phyloP scores from a whole-genome alignment of 306 rosid species.

The Benincasa hispida region DNA sequence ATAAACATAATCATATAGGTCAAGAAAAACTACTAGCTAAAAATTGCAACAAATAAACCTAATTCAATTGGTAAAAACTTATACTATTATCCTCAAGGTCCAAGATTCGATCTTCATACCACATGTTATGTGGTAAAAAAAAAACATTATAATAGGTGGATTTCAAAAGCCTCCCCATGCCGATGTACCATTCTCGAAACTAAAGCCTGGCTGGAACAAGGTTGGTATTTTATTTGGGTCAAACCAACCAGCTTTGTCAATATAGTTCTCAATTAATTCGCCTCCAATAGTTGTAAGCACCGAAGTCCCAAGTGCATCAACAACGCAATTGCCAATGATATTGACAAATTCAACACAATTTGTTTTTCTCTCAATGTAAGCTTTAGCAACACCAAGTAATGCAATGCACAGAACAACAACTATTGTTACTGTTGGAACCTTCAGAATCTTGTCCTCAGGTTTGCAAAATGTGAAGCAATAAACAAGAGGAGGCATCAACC shows the following conservation, averaged over 20 bases:
- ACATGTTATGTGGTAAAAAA: too few relatives aligned
- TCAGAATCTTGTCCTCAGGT: constrained; percentile 29
- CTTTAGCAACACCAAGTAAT: constrained; percentile 44
- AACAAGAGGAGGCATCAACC: constrained; percentile 50
- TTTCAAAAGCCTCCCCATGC: too few relatives aligned
- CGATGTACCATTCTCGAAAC: background rate
- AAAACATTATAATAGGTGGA: too few relatives aligned
- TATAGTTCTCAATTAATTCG: background rate
- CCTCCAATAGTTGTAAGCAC: background rate
- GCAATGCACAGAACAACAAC: constrained; percentile 43
- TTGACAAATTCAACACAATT: constrained; percentile 18
- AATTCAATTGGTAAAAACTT: too few relatives aligned
- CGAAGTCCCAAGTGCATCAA: background rate
- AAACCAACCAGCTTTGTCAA: background rate
- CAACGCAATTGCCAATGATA: background rate
- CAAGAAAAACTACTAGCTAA: too few relatives aligned
- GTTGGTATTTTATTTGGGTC: background rate
- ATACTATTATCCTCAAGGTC: too few relatives aligned
- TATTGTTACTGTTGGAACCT: constrained; percentile 44
- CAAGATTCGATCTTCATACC: too few relatives aligned
- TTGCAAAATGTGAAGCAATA: constrained; percentile 55
- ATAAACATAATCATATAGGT: too few relatives aligned
- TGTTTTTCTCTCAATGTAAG: constrained; percentile 21
- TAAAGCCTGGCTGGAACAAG: background rate
- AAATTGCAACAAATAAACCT: too few relatives aligned